phyloP scores from a whole-genome alignment of 2,329 filamentous ascomycete species.

The Teratosphaeria epicoccoides region DNA sequence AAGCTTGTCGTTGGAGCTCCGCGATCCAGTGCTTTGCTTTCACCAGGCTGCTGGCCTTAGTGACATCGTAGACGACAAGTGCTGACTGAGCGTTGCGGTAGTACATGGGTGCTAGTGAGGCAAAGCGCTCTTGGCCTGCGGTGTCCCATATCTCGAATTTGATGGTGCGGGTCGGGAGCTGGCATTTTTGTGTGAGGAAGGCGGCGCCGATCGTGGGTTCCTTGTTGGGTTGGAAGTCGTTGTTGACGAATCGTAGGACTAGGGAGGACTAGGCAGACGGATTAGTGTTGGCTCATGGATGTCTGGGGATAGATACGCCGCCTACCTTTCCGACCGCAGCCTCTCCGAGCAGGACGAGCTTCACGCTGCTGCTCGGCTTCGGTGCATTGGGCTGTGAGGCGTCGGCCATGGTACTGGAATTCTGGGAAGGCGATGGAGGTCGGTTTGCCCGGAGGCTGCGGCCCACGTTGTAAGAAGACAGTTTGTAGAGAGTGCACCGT shows the following conservation, averaged over 20 bases:
- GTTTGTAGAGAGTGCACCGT: conserved; percentile 6
- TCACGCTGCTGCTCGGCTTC: conserved; percentile 98
- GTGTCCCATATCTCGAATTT: conserved; percentile 84
- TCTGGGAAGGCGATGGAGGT: conserved; percentile 10
- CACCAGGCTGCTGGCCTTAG: conserved; percentile 85
- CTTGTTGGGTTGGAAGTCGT: conserved; percentile 99
- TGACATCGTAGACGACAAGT: conserved; percentile 96
- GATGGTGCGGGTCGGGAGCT: conserved; percentile 74
- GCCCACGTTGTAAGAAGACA: conserved; percentile 20
- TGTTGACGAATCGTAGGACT: conserved; percentile 96
- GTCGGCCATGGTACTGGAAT: conserved; percentile 52
- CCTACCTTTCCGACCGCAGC: conserved; percentile 94
- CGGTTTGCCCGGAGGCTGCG: conserved; percentile 20
- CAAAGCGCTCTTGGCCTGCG: conserved; percentile 93
- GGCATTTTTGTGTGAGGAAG: conserved; percentile 98
- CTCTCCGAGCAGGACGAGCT: conserved; percentile 94
- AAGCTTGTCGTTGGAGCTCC: conserved; percentile 90
- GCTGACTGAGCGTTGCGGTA: conserved; percentile 97
- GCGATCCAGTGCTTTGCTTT: conserved; percentile 99
- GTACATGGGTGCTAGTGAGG: conserved; percentile 96
- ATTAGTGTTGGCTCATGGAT: conserved; percentile 9
- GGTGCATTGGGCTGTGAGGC: conserved; percentile 48
- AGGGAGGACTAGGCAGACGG: conserved; percentile 64
- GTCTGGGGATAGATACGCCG: neutral
- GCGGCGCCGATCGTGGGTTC: conserved; percentile 98